These are phyloP conservation scores for Gracilariopsis chorda DNA, from an alignment of 23 red algal genomes.

Conservation along the genomic window DNA sequence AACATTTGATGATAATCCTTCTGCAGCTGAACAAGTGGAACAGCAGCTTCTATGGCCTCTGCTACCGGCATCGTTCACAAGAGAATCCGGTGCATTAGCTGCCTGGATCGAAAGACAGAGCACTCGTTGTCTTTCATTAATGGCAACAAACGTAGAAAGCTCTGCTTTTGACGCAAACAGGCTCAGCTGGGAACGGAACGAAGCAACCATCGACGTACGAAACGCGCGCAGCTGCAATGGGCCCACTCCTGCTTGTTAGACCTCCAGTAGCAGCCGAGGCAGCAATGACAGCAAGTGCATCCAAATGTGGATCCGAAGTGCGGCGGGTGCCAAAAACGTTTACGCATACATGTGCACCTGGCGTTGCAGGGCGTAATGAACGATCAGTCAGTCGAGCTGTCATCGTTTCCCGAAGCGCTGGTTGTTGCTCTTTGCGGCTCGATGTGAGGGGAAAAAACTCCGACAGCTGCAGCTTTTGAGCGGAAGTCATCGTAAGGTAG, in stretches of 20 bases:
- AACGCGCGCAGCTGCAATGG: conserved; percentile 44
- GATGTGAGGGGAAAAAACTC: conserved; percentile 83
- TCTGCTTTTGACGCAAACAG: neutral
- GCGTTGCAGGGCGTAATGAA: conserved; percentile 63
- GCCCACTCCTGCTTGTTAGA: neutral
- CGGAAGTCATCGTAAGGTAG: conserved; percentile 72
- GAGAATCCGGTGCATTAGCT: neutral
- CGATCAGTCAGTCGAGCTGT: conserved; percentile 84
- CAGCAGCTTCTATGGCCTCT: conserved; percentile 23
- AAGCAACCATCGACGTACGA: conserved; percentile 37
- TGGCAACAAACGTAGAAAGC: conserved; percentile 39
- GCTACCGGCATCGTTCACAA: conserved; percentile 10
- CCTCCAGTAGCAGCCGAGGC: conserved; percentile 58
- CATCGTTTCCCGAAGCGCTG: conserved; percentile 67
- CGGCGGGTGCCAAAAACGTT: conserved; percentile 52
- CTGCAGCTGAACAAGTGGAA: conserved; percentile 15
- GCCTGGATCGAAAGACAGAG: conserved; percentile 26
- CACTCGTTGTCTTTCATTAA: neutral
- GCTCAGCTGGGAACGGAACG: conserved; percentile 1
- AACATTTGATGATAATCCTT: conserved; percentile 16
- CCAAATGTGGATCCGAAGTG: conserved; percentile 5
- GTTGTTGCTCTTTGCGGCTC: conserved; percentile 62
- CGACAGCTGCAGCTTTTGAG: conserved; percentile 78
- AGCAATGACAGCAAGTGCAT: conserved; percentile 78
- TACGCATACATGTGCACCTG: conserved; percentile 52